Evolutionary conservation across 805 yeast genomes (phyloP).

Genomic region (Wickerhamomyces queroliae): DNA sequence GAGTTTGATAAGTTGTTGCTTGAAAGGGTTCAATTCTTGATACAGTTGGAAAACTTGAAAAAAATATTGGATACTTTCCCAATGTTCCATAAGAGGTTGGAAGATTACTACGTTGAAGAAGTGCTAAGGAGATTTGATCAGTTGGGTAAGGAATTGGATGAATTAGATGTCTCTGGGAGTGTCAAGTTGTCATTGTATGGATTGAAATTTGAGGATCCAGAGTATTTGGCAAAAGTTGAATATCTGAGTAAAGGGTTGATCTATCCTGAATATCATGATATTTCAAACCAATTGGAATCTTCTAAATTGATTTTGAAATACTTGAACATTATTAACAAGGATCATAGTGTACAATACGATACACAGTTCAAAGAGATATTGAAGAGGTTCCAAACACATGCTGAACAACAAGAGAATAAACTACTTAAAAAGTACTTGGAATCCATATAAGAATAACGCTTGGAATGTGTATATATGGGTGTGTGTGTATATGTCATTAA

Average conservation of each 20-base stretch:
- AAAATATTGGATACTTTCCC: conserved; percentile 2
- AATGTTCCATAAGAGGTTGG: conserved; percentile 2
- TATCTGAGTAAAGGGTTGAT: conserved; percentile 13
- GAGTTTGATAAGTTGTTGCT: conserved; percentile 3
- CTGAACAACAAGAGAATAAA: conserved; percentile 3
- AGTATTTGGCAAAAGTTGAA: conserved; percentile 10
- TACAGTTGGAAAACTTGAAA: conserved; percentile 9
- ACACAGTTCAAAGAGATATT: not conserved
- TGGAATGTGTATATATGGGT: too few relatives aligned
- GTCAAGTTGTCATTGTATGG: conserved; percentile 7
- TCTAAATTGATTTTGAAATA: conserved; percentile 3
- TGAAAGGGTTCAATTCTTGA: conserved; percentile 1
- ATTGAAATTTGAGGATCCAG: conserved; percentile 7
- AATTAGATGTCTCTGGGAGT: conserved; percentile 2
- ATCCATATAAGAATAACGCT: too few relatives aligned
- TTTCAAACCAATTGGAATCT: conserved; percentile 2
- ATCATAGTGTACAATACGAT: not conserved
- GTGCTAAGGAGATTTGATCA: not conserved
- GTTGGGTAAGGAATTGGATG: not conserved
- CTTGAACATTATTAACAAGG: not conserved
- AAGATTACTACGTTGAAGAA: conserved; percentile 1
- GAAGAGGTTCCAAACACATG: conserved; percentile 6
- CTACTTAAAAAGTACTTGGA: conserved; percentile 8
- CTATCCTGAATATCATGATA: conserved; percentile 9
- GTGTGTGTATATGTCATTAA: too few relatives aligned